phyloP scores from a whole-genome alignment of 805 yeast species.

The Vanderwaltozyma verrucispora region DNA sequence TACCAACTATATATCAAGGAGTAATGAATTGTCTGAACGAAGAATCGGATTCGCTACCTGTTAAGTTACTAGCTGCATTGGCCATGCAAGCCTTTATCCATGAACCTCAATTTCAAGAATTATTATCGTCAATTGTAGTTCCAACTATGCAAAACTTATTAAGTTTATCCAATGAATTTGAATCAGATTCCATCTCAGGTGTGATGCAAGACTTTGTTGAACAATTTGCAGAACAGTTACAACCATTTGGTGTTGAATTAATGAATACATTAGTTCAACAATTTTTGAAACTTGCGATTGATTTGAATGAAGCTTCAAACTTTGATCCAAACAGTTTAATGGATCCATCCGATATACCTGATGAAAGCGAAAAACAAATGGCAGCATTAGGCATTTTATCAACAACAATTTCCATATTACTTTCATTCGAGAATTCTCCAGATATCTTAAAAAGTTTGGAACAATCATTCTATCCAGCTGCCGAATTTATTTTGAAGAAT shows the following conservation, averaged over 20 bases:
- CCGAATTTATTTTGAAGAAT: conserved; percentile 54
- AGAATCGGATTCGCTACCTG: conserved; percentile 47
- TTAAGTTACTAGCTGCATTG: conserved; percentile 72
- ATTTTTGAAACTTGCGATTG: conserved; percentile 59
- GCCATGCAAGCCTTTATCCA: conserved; percentile 73
- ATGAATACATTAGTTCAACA: conserved; percentile 59
- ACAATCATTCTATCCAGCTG: conserved; percentile 57
- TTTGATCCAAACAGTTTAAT: conserved; percentile 32
- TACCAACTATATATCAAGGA: conserved; percentile 36
- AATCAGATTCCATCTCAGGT: conserved; percentile 74
- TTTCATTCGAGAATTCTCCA: conserved; percentile 72
- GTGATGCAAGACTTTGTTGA: conserved; percentile 96
- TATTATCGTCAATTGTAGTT: conserved; percentile 57
- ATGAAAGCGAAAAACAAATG: conserved; percentile 57
- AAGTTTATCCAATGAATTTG: conserved; percentile 67
- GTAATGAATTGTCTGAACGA: conserved; percentile 33
- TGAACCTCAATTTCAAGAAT: conserved; percentile 55
- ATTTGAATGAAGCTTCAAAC: conserved; percentile 51
- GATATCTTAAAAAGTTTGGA: conserved; percentile 57
- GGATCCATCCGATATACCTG: conserved; percentile 29
- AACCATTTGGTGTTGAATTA: conserved; percentile 78
- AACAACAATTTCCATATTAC: conserved; percentile 70
- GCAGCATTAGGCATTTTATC: conserved; percentile 75
- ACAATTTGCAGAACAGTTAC: conserved; percentile 73
- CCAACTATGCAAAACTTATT: conserved; percentile 75